These are phyloP conservation scores for Trichophyton rubrum DNA, from an alignment of 2,329 filamentous ascomycete species.

Conservation along the genomic window DNA sequence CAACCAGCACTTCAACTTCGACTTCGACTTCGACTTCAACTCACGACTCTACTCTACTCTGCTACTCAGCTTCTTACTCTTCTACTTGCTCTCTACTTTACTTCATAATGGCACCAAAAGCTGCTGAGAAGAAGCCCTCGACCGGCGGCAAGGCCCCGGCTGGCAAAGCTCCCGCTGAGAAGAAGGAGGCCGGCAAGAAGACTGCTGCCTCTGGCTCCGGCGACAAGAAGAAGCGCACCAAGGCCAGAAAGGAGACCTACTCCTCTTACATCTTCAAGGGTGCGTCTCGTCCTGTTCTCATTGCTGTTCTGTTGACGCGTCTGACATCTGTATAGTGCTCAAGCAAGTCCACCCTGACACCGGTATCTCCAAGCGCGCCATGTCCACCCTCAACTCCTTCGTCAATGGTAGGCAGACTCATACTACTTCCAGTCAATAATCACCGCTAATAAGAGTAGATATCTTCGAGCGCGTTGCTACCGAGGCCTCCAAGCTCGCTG, in stretches of 20 bases:
- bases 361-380: constrained; percentile 99
- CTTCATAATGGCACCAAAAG: constrained; percentile 79
- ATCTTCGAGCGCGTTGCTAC: constrained; percentile 99
- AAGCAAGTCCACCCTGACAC: constrained; percentile 99
- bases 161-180: constrained; percentile 75
- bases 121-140: constrained; percentile 93
- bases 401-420: constrained; percentile 71
- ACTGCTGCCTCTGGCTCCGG: constrained; percentile 70
- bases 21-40: constrained; percentile 10
- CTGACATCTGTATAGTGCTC: constrained; percentile 52
- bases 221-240: constrained; percentile 99
- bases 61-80: constrained; percentile 15
- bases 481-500: constrained; percentile 96
- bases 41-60: constrained; percentile 14
- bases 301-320: constrained; percentile 23
- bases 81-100: background rate
- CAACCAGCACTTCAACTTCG: no score
- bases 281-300: constrained; percentile 35
- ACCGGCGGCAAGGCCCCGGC: constrained; percentile 84
- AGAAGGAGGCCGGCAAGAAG: constrained; percentile 99
- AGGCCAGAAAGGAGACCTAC: constrained; percentile 99
- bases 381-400: constrained; percentile 99
- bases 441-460: constrained; percentile 41
- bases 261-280: constrained; percentile 99
- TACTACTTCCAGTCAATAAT: no score